These are phyloP conservation scores for Crepidotus sp. DNA, from an alignment of 1,284 basidiomycete species.

Conservation along the genomic window DNA sequence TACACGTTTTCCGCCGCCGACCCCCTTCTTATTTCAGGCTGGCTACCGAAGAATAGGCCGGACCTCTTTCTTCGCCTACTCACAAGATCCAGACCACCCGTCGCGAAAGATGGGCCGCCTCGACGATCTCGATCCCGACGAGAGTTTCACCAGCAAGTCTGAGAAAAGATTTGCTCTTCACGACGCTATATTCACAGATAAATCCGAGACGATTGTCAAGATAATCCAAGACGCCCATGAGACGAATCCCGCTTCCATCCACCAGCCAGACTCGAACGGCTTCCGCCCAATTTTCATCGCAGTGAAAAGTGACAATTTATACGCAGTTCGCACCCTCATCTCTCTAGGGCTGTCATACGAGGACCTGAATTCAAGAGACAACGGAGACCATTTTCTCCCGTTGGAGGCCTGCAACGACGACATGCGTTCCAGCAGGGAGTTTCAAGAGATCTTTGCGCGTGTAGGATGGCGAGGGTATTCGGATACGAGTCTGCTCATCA, in stretches of 20 bases:
- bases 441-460: not conserved
- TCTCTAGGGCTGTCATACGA: conserved; percentile 4
- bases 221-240: not conserved
- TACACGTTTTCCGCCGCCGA: not conserved
- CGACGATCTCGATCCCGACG: conserved; percentile 5
- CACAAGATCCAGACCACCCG: conserved; percentile 8
- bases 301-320: conserved; percentile 2
- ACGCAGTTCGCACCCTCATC: conserved; percentile 5
- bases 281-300: conserved; percentile 10
- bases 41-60: conserved; percentile 9
- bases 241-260: conserved; percentile 1
- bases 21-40: not conserved
- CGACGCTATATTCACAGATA: conserved; percentile 2
- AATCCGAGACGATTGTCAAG: not conserved
- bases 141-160: not conserved
- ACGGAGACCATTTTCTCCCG: conserved; percentile 4
- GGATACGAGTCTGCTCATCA: not conserved
- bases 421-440: conserved; percentile 5
- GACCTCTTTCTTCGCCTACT: conserved; percentile 11
- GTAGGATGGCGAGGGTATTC: conserved; percentile 1
- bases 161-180: not conserved
- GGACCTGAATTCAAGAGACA: conserved; percentile 10
- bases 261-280: conserved; percentile 1
- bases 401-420: conserved; percentile 7
- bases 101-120: conserved; percentile 1